Conservation (phyloP, 179 eudicot species). For the Camellia oleifera region DNA sequence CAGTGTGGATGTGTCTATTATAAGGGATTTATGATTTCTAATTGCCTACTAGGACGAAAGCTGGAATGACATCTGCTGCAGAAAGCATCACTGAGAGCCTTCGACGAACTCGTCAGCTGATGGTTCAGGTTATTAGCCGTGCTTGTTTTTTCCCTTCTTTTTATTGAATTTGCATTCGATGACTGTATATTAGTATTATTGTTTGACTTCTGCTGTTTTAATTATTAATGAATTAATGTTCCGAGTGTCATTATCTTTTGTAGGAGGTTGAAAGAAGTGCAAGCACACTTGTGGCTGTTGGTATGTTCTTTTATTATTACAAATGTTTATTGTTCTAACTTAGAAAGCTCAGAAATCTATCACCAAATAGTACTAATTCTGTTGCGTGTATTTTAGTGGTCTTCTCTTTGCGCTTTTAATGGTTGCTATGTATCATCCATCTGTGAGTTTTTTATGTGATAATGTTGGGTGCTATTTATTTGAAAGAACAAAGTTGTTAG, state of each 20-base stretch:
- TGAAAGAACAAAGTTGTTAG: not conserved
- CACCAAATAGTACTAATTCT: not conserved
- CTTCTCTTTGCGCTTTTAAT: not conserved
- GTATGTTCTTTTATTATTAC: slow-evolving; percentile 34
- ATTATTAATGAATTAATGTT: not conserved
- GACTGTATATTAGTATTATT: not conserved
- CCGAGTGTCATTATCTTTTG: slow-evolving; percentile 14
- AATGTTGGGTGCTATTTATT: not conserved
- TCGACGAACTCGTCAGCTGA: slow-evolving; percentile 80
- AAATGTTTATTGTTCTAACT: not conserved
- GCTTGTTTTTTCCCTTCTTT: not conserved
- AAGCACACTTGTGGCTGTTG: slow-evolving; percentile 67
- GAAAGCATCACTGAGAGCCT: slow-evolving; percentile 97
- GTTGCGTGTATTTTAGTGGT: not conserved
- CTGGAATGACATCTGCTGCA: slow-evolving; percentile 95
- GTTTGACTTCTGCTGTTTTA: not conserved
- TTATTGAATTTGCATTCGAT: not conserved
- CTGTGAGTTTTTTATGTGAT: not conserved
- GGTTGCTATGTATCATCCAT: not conserved
- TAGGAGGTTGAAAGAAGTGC: slow-evolving; percentile 94
- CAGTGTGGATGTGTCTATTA: not conserved
- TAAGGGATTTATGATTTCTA: not conserved
- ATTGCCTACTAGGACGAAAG: slow-evolving; percentile 56
- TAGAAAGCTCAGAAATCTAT: not conserved
- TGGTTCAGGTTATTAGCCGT: slow-evolving; percentile 73